Conservation (phyloP, 768 basidiomycete species). For the Chiua virens region DNA sequence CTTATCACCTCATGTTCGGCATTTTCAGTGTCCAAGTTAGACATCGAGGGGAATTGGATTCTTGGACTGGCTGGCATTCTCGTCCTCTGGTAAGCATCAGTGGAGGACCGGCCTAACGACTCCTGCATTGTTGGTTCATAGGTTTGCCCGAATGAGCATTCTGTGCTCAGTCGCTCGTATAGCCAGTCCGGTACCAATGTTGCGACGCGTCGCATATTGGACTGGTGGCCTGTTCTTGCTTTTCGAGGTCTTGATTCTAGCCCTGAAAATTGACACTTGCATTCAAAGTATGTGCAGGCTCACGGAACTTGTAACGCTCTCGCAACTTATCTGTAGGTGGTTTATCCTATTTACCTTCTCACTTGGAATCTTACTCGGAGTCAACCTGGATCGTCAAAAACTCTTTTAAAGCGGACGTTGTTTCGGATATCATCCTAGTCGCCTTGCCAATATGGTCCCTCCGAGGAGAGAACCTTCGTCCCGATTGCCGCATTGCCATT, state of each 20-base stretch:
- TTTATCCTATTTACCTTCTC: background rate
- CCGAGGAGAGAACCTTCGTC: constrained; percentile 14
- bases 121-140: background rate
- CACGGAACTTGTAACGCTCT: constrained; percentile 8
- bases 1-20: background rate
- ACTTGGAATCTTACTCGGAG: too few relatives aligned
- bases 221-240: constrained; percentile 16
- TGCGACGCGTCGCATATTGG: constrained; percentile 14
- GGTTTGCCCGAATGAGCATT: constrained; percentile 30
- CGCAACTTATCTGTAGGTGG: constrained; percentile 26
- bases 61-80: constrained; percentile 18
- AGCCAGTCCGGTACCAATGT: constrained; percentile 8
- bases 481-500: constrained; percentile 20
- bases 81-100: constrained; percentile 20
- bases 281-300: background rate
- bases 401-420: constrained; percentile 15
- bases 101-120: background rate
- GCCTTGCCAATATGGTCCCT: constrained; percentile 12
- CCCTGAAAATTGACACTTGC: constrained; percentile 21
- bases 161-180: constrained; percentile 26
- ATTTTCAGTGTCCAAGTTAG: fast-evolving
- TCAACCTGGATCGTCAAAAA: background rate
- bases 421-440: constrained; percentile 24
- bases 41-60: constrained; percentile 14
- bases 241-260: constrained; percentile 13